A percentile compares a stretch with the other conserved stretches of the same genome.
Conservation (phyloP, 108 stramenopile genomes). For the Schizochytrium sp. region DNA sequence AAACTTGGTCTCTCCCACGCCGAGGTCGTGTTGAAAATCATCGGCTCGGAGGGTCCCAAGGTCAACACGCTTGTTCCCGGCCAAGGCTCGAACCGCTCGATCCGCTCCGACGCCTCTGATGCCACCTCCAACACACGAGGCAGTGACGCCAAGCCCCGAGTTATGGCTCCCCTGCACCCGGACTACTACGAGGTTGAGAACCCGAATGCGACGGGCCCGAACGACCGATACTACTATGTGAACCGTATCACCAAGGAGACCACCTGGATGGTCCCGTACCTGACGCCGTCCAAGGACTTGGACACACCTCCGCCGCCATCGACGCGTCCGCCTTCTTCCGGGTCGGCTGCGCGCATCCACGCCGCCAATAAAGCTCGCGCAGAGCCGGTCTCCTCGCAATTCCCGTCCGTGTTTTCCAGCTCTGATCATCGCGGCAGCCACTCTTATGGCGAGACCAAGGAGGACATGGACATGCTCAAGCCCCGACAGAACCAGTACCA, state of each 20-base stretch:
- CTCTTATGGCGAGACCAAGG: not conserved
- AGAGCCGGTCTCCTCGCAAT: not conserved
- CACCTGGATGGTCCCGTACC: not conserved
- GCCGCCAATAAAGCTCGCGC: not conserved
- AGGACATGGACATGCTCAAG: not conserved
- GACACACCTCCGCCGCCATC: not conserved
- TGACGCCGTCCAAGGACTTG: not conserved
- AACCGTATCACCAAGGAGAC: slow-evolving; percentile 3
- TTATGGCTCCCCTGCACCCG: not conserved
- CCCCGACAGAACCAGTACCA: not conserved
- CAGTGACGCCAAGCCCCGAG: not conserved
- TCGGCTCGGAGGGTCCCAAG: slow-evolving; percentile 10
- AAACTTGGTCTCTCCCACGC: slow-evolving; percentile 14
- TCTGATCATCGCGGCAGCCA: too few relatives aligned
- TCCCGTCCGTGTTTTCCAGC: not conserved
- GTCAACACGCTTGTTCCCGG: slow-evolving; percentile 17
- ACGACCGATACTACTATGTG: not conserved
- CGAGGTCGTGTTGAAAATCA: slow-evolving; percentile 20
- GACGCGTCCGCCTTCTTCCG: not conserved
- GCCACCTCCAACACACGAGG: not conserved
- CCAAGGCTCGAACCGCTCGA: slow-evolving; percentile 15
- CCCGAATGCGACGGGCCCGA: not conserved
- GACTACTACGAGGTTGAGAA: slow-evolving; percentile 6
- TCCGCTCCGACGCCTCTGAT: not conserved
- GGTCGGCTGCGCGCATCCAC: not conserved